Conservation (phyloP, 345 rosid genomes). For the Lumnitzera littorea region DNA sequence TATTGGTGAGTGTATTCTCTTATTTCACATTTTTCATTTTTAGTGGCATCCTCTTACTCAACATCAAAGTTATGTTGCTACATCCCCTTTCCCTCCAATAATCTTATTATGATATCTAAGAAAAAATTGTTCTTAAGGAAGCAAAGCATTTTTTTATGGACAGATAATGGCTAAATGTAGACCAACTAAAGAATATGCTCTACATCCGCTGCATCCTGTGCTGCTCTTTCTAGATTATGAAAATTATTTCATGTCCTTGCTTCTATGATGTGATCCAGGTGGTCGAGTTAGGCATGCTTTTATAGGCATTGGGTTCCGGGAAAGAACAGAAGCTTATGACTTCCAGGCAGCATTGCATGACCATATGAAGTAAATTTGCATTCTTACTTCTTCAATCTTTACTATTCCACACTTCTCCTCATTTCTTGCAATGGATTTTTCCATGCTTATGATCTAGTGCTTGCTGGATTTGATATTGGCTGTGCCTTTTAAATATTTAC, state of each 20-base stretch:
- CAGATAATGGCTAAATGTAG: not conserved
- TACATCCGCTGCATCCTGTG: not conserved
- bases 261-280: constrained; percentile 39
- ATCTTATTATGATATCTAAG: no score
- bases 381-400: not conserved
- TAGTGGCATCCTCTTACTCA: no score
- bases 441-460: not conserved
- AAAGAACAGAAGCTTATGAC: constrained; percentile 97
- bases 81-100: no score
- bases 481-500: not conserved
- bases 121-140: no score
- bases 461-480: not conserved
- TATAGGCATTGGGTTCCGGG: constrained; percentile 93
- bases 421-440: not conserved
- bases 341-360: constrained; percentile 98
- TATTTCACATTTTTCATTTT: not conserved
- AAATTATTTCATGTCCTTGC: not conserved
- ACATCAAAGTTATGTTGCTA: no score
- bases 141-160: not conserved
- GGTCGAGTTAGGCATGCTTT: constrained; percentile 96
- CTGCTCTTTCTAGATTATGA: not conserved
- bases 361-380: constrained; percentile 71
- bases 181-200: not conserved
- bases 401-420: not conserved
- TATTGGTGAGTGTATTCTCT: constrained; percentile 53